Evolutionary conservation across 768 basidiomycete species (phyloP), one percentile per base, ranked within the genome.

Genomic region (Strobilomyces dryophilus): DNA sequence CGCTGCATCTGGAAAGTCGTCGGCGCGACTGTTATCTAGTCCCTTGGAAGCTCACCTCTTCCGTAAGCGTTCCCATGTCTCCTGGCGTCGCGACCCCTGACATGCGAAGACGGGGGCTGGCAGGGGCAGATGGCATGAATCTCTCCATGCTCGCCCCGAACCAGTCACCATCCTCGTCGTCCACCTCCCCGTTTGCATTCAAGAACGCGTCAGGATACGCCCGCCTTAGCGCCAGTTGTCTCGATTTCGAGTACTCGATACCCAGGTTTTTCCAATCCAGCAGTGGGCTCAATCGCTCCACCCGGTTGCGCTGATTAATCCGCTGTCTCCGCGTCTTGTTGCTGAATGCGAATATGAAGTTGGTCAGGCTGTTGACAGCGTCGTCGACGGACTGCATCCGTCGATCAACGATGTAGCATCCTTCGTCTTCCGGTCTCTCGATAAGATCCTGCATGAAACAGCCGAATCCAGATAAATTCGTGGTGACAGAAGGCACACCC

Each of bases 211-310:
- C 94, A 2, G 97, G 97, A 68, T 99, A 98, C 15, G 95, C 97
- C 32, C 95, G 78, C 60, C 95, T 76, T 54, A 99, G 76, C 17
- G 92, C 92, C 47, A 98, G 75, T 71, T 95, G 94, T 39, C 97
- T 76, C 24, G 92, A 89, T 76, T 98, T 99, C 69, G 87, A 85
- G 71, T 99, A 99, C 71, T 99, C 97, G 56, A 98, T 81, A 2
- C 97, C 97, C 29, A 99, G 76, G 65, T 92, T 92, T 76, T 99
- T 99, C 97, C 97, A 98, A 69, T 99, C 97, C 54, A 99, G 76
- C 52, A 99, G 71, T 15, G 95, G 95, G 46, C 84, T 87, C 17
- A 99, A 78, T 26, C 97, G 83, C 68, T 99, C 97, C 49, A 98
- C 95, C 40, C 97, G 84, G 74, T 98, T 99, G 31, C 97, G 88